A percentile compares a stretch with the other conserved stretches of the same genome.
phyloP scores from a whole-genome alignment of 208 protist species.

The Vickermania ingenoplastis region DNA sequence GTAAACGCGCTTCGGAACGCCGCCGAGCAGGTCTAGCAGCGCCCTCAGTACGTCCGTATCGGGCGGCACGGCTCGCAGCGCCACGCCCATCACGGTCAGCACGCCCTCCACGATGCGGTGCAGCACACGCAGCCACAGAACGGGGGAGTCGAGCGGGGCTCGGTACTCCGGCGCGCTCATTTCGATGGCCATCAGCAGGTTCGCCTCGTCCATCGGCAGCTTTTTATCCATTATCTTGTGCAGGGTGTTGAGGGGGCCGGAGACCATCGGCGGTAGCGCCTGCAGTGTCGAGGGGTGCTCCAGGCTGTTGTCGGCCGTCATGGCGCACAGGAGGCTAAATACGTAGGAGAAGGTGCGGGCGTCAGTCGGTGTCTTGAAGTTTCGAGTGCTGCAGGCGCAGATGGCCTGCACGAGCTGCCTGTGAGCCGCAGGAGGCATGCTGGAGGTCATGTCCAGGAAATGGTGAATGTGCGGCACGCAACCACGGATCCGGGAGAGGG shows the following conservation, averaged over 20 bases:
- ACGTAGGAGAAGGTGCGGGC: slow-evolving; percentile 13
- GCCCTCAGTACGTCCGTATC: background rate
- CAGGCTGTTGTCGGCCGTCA: background rate
- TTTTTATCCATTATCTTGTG: background rate
- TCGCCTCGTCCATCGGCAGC: background rate
- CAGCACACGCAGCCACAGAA: background rate
- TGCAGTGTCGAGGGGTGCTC: background rate
- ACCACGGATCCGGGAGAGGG: slow-evolving; percentile 21
- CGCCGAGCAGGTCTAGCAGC: background rate
- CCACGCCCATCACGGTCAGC: background rate
- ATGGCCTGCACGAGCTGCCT: slow-evolving; percentile 11
- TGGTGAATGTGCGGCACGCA: slow-evolving; percentile 29
- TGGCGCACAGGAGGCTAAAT: slow-evolving; percentile 13
- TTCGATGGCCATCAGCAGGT: background rate
- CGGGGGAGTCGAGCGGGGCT: background rate
- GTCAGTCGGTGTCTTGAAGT: slow-evolving; percentile 3
- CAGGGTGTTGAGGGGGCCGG: background rate
- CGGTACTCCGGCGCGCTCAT: background rate
- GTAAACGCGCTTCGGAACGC: background rate
- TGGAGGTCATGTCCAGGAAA: slow-evolving; percentile 26
- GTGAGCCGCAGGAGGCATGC: slow-evolving; percentile 5
- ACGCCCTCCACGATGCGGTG: background rate
- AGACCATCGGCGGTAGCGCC: background rate
- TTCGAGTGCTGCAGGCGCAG: slow-evolving; percentile 2
- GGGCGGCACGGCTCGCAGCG: background rate